These are phyloP conservation scores for Elongisporangium anandrum DNA, from an alignment of 352 stramenopile species.

Conservation along the genomic window DNA sequence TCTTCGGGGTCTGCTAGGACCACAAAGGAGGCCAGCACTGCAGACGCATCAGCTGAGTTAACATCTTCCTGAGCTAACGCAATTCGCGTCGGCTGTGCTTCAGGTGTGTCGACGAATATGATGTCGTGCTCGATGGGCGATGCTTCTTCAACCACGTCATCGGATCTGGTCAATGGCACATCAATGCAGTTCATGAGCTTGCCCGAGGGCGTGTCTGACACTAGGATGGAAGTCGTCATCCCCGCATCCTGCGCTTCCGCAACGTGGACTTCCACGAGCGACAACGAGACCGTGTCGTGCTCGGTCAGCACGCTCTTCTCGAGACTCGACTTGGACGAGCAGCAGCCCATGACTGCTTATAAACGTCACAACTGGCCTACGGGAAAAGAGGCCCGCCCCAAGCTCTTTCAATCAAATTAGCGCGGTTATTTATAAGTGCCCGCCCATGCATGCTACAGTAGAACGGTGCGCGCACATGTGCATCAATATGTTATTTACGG, in stretches of 20 bases:
- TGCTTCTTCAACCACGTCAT: not conserved
- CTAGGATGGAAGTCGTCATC: not conserved
- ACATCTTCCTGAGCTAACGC: not conserved
- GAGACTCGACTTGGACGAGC: conserved; percentile 37
- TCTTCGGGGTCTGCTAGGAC: not conserved
- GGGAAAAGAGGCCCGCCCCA: not conserved
- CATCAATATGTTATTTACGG: conserved; percentile 1
- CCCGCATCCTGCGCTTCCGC: not conserved
- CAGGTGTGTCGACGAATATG: not conserved
- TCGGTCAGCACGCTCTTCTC: conserved; percentile 12
- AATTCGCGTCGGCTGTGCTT: not conserved
- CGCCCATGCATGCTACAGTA: too few species aligned
- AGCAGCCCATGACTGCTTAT: conserved; percentile 52
- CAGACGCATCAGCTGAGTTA: not conserved
- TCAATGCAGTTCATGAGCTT: not conserved
- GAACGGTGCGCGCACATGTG: not conserved
- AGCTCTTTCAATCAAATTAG: not conserved
- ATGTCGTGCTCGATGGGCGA: not conserved
- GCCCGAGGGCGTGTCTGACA: not conserved
- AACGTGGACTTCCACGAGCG: not conserved
- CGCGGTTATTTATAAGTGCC: not conserved
- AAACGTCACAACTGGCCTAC: too few species aligned
- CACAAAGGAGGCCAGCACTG: not conserved
- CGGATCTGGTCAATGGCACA: not conserved
- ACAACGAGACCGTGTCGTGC: not conserved